Conservation (phyloP, 2,329 filamentous ascomycete species). For the Colletotrichum plurivorum region DNA sequence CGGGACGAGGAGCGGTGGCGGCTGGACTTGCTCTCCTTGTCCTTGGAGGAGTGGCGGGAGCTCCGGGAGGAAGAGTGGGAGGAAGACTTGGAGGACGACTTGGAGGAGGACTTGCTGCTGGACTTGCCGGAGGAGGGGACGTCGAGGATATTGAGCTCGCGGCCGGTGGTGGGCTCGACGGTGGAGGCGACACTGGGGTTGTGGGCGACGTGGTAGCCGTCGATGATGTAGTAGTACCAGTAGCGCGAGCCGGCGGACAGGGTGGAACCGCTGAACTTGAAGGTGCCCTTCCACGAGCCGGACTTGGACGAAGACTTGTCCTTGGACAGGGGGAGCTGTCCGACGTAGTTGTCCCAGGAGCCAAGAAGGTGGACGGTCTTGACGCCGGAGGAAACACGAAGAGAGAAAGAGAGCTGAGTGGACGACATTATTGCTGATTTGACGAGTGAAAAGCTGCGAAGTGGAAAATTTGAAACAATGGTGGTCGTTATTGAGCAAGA, state of each 20-base stretch:
- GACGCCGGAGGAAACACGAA: conserved; percentile 95
- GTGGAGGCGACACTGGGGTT: conserved; percentile 92
- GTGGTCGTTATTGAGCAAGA: conserved; percentile 65
- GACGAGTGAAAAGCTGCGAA: conserved; percentile 50
- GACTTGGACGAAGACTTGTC: conserved; percentile 86
- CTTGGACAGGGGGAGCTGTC: conserved; percentile 94
- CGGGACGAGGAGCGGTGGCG: conserved; percentile 65
- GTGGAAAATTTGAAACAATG: conserved; percentile 36
- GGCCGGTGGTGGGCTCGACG: conserved; percentile 95
- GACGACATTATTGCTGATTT: conserved; percentile 79
- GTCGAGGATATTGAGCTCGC: conserved; percentile 97
- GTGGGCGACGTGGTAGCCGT: conserved; percentile 98
- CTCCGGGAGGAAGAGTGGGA: conserved; percentile 62
- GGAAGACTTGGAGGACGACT: conserved; percentile 56
- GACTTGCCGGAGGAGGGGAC: conserved; percentile 72
- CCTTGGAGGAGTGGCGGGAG: conserved; percentile 51
- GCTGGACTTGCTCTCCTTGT: conserved; percentile 58
- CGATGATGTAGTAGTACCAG: conserved; percentile 99
- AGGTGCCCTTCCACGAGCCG: conserved; percentile 94
- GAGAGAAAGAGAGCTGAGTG: conserved; percentile 94
- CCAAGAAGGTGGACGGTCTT: conserved; percentile 98
- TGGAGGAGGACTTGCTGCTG: conserved; percentile 45
- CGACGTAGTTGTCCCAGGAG: conserved; percentile 97
- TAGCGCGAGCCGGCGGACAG: conserved; percentile 92
- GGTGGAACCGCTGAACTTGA: conserved; percentile 91